Base-by-base conservation (phyloP, 306 rosid genomes). In the Ziziphus jujuba region DNA sequence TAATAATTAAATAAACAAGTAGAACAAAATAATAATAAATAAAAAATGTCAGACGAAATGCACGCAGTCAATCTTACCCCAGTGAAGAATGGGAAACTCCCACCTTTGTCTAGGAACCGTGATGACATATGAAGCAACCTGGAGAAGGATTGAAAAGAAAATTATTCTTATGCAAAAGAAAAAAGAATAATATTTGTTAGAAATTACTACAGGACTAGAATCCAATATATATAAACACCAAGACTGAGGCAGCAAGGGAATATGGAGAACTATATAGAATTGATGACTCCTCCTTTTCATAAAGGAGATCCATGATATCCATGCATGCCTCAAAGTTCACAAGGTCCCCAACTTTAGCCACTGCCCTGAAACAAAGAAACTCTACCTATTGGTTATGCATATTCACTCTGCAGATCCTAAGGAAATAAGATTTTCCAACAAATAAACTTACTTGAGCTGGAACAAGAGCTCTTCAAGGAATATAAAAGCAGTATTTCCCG, bases 251-350 rank as follows among this genome's bases (percentile, higher is more conserved):
- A 75, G 98, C 96, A 16, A 90, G 83, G 58, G 80, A 83, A 45
- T 17, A 56, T 69, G 92, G 87, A 77, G 87, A 80, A 61, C 74
- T 72, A 61, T 65, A 83, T 54, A 80, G 85, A 55, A 64, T 17
- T 1, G 87, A 74, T 59, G 83, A 80, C 77, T 89, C 88, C 79
- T 89, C 88, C 75, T 80, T 89, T 71, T 92, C 96, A 58, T 89
- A 92, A 47, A 89, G 90, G 66, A 89, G 87, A 75, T 89, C 98
- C 97, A 92, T 81, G 72, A 90, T 77, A 25, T 92, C 90, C 81
- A 87, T 81, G 81, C 97, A 82, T 57, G 79, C 87, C 72, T 87
- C 88, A 75, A 88, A 84, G 80, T 79, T 80, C 79, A 92, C 80
- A 40, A 89, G 79, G 44, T 87, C 86, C 43, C 97, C 98, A 75